A percentile compares a stretch with the other conserved stretches of the same genome.
Conservation (phyloP, 2,329 filamentous ascomycete genomes). For the Ilyonectria robusta region DNA sequence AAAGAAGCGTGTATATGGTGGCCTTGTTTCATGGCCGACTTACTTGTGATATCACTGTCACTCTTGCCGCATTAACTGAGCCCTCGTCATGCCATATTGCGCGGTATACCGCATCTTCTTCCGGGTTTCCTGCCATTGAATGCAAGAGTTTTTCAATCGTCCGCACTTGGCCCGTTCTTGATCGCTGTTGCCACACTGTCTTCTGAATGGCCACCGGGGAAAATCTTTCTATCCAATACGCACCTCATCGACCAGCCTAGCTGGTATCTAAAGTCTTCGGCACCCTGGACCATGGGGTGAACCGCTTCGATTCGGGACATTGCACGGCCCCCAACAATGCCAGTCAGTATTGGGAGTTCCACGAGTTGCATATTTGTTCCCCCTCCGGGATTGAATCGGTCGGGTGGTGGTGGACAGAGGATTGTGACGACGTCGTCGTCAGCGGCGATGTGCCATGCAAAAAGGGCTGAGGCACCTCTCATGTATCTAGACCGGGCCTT, state of each 20-base stretch:
- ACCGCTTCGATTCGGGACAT: conserved; percentile 14
- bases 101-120: conserved; percentile 4
- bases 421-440: conserved; percentile 33
- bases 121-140: neutral
- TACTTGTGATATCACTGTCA: too few species aligned
- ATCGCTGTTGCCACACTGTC: neutral
- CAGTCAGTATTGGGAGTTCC: conserved; percentile 38
- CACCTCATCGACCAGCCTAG: conserved; percentile 33
- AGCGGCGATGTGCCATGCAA: conserved; percentile 31
- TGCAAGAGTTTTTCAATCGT: conserved; percentile 4
- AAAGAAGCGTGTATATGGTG: too few species aligned
- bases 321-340: conserved; percentile 19
- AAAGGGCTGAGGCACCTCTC: conserved; percentile 40
- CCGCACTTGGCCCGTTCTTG: neutral
- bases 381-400: conserved; percentile 33
- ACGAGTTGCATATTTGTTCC: conserved; percentile 29
- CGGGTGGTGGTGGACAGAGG: conserved; percentile 35
- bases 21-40: too few species aligned
- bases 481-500: conserved; percentile 35
- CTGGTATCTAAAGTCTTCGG: conserved; percentile 27
- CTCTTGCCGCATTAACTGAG: too few species aligned
- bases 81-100: conserved; percentile 6
- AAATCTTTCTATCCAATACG: conserved; percentile 15
- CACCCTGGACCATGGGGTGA: conserved; percentile 21
- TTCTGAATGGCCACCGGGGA: conserved; percentile 1